Evolutionary conservation across 83 land plant species (phyloP).

Genomic region (Picea mariana): DNA sequence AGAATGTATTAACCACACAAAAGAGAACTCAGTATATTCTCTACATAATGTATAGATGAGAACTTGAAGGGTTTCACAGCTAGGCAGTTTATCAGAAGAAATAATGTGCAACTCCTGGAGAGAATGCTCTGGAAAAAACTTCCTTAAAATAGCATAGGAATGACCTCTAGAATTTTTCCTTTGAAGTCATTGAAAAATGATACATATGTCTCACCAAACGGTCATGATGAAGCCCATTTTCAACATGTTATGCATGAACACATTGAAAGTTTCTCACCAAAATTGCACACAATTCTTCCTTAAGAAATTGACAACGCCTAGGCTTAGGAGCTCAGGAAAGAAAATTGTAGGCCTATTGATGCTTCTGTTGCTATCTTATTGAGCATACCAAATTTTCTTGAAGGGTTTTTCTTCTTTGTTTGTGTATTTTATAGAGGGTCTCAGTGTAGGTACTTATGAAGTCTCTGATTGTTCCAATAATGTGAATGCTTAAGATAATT

Average conservation of each 20-base stretch:
- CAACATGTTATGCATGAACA: constrained; percentile 71
- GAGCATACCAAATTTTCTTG: not conserved
- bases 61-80: too few species aligned
- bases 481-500: not conserved
- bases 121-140: too few species aligned
- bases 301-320: constrained; percentile 58
- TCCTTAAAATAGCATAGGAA: too few species aligned
- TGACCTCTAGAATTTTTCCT: too few species aligned
- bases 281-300: constrained; percentile 65
- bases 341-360: constrained; percentile 77
- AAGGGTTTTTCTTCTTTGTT: not conserved
- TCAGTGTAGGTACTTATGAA: too few species aligned
- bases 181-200: too few species aligned
- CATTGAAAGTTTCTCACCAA: constrained; percentile 47
- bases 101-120: too few species aligned
- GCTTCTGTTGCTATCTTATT: constrained; percentile 42
- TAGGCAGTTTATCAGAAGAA: too few species aligned
- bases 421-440: not conserved
- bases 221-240: constrained; percentile 40
- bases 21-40: too few species aligned
- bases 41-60: too few species aligned
- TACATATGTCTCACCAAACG: too few species aligned
- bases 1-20: too few species aligned
- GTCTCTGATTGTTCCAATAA: constrained; percentile 11
- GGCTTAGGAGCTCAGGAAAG: constrained; percentile 58